phyloP scores from a whole-genome alignment of 2,329 filamentous ascomycete species.

The Dichotomopilus funicola region DNA sequence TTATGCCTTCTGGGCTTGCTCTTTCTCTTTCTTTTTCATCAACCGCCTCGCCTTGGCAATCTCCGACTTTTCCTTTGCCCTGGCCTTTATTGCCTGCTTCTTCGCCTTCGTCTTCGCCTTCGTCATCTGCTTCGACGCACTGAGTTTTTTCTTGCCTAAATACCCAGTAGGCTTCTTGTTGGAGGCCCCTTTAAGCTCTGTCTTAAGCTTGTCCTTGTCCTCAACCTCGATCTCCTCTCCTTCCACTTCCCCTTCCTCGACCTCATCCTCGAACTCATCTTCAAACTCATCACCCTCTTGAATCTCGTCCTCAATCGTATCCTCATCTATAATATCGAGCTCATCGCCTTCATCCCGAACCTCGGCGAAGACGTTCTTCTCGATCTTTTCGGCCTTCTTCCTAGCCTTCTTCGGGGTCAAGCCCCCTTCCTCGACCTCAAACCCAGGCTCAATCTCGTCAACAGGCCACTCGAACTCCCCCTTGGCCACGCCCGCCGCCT shows the following conservation, averaged over 20 bases:
- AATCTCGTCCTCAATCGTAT: neutral
- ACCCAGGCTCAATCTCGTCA: too few species aligned
- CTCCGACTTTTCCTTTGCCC: neutral
- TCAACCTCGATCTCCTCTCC: too few species aligned
- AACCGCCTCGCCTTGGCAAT: neutral
- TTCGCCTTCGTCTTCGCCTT: neutral
- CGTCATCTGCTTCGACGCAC: neutral
- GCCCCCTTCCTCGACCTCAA: too few species aligned
- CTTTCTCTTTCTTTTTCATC: neutral
- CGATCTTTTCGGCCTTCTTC: too few species aligned
- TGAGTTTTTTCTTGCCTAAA: neutral
- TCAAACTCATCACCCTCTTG: neutral
- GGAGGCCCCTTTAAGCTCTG: too few species aligned
- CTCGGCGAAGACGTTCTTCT: too few species aligned
- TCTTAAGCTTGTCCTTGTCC: too few species aligned
- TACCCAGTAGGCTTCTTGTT: too few species aligned
- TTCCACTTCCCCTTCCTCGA: too few species aligned
- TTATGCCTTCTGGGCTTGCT: neutral
- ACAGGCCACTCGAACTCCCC: neutral
- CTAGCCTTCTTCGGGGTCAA: too few species aligned
- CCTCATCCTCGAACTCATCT: too few species aligned
- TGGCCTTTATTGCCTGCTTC: neutral
- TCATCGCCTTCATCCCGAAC: neutral
- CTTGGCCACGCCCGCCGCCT: conserved; percentile 1
- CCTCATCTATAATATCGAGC: neutral